Conservation (phyloP, 805 yeast species). For the Cephaloascus fragrans region DNA sequence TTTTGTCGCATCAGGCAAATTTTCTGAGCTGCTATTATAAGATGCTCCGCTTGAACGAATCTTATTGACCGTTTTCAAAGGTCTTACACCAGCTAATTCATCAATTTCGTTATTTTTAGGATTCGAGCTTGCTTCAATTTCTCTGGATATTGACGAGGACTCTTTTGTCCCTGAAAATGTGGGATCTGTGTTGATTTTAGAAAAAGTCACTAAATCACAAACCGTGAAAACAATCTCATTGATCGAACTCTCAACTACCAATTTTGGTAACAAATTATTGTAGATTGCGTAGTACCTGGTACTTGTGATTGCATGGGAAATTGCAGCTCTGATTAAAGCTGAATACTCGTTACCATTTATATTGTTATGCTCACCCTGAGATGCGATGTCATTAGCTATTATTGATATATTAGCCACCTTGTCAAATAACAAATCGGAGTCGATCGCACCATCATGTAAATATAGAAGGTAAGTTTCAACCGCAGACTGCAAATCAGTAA, state of each 20-base stretch:
- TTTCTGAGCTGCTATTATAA: not conserved
- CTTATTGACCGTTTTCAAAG: conserved; percentile 25
- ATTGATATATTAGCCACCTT: conserved; percentile 40
- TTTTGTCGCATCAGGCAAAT: not conserved
- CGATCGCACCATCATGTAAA: conserved; percentile 15
- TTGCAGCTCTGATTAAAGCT: conserved; percentile 48
- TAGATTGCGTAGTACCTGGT: conserved; percentile 66
- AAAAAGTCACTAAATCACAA: conserved; percentile 49
- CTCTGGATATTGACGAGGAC: not conserved
- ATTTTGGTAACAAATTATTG: conserved; percentile 53
- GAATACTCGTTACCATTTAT: conserved; percentile 27
- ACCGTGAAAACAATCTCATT: conserved; percentile 62
- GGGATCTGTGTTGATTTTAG: conserved; percentile 27
- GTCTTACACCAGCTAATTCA: conserved; percentile 20
- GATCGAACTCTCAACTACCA: conserved; percentile 66
- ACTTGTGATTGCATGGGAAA: conserved; percentile 67
- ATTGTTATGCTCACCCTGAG: conserved; percentile 15
- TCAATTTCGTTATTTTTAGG: not conserved
- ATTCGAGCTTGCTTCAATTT: not conserved
- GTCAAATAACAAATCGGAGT: conserved; percentile 36
- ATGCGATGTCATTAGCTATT: conserved; percentile 22
- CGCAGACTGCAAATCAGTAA: conserved; percentile 35
- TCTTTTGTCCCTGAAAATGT: not conserved
- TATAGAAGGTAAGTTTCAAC: conserved; percentile 34
- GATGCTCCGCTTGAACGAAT: conserved; percentile 6